A percentile compares a stretch with the other conserved stretches of the same genome.
Conservation (phyloP, 2,329 filamentous ascomycete species). For the Aspergillus fumigatiaffinis region DNA sequence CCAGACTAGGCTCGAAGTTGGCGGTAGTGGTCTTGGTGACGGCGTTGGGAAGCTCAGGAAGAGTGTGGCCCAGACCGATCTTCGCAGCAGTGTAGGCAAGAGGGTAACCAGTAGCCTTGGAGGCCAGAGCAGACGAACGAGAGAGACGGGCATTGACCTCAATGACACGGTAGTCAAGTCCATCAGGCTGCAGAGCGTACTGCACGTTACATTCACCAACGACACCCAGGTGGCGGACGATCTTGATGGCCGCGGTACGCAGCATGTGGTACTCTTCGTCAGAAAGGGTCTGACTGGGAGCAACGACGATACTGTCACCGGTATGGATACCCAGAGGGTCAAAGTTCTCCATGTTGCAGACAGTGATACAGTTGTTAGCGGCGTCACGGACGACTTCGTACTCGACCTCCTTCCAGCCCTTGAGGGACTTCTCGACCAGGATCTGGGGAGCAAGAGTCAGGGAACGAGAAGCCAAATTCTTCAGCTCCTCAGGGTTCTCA, state of each 20-base stretch:
- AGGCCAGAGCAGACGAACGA: conserved; percentile 91
- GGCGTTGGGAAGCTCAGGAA: conserved; percentile 93
- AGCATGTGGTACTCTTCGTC: conserved; percentile 99
- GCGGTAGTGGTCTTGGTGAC: conserved; percentile 98
- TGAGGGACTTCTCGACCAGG: conserved; percentile 95
- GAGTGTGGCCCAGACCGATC: conserved; percentile 91
- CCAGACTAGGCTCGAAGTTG: conserved; percentile 95
- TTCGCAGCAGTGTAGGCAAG: conserved; percentile 97
- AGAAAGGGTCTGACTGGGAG: conserved; percentile 91
- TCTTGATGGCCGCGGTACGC: conserved; percentile 94
- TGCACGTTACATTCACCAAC: conserved; percentile 99
- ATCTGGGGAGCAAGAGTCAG: conserved; percentile 94
- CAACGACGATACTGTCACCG: conserved; percentile 97
- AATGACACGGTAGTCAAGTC: conserved; percentile 96
- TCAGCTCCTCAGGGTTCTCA: conserved; percentile 87
- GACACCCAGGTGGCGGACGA: conserved; percentile 92
- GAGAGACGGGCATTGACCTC: conserved; percentile 99
- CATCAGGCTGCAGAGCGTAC: conserved; percentile 94
- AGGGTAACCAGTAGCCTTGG: conserved; percentile 96
- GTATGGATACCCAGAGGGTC: conserved; percentile 97
- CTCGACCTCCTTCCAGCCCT: conserved; percentile 99
- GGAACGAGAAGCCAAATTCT: conserved; percentile 87
- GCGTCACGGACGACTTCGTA: conserved; percentile 98
- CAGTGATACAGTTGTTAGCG: conserved; percentile 97
- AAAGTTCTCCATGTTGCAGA: conserved; percentile 99